A percentile compares a stretch with the other conserved stretches of the same genome.
These are phyloP conservation scores for Kandelia obovata DNA, from an alignment of 345 rosid genomes.

Conservation along the genomic window DNA sequence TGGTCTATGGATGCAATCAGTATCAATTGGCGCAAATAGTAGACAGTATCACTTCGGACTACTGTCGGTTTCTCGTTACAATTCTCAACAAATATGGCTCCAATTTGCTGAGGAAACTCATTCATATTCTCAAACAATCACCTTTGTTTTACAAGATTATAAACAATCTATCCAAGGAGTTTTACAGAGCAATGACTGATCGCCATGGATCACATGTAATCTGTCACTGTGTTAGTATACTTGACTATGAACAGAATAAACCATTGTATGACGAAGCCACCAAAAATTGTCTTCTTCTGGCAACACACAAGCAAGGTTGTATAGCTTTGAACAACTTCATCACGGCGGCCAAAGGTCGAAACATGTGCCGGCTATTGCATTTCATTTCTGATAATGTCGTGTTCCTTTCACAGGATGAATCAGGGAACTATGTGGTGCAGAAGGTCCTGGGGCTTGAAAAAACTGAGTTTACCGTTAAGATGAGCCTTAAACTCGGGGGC, in stretches of 20 bases:
- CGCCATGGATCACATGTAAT: constrained; percentile 11
- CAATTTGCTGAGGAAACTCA: constrained; percentile 14
- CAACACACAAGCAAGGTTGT: constrained; percentile 22
- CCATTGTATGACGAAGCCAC: constrained; percentile 13
- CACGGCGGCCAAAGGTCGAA: constrained; percentile 14
- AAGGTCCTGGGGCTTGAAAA: constrained; percentile 17
- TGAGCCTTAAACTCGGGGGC: constrained; percentile 12
- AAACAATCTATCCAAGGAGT: background rate
- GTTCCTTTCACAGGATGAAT: constrained; percentile 17
- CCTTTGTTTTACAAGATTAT: constrained; percentile 4
- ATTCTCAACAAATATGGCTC: constrained; percentile 10
- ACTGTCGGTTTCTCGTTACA: background rate
- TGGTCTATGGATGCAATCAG: constrained; percentile 18
- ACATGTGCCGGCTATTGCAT: constrained; percentile 5
- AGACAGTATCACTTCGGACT: background rate
- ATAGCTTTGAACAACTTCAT: constrained; percentile 18
- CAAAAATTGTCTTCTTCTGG: constrained; percentile 14
- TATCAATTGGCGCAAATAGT: constrained; percentile 2
- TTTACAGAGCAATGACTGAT: constrained; percentile 13
- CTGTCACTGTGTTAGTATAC: constrained; percentile 7
- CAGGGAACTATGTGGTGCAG: constrained; percentile 32
- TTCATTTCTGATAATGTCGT: constrained; percentile 5
- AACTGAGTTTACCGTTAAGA: constrained; percentile 4
- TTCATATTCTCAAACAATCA: constrained; percentile 7
- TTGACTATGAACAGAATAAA: background rate